Conservation (phyloP, 2,329 filamentous ascomycete genomes). For the Mycosphaerella sp. region DNA sequence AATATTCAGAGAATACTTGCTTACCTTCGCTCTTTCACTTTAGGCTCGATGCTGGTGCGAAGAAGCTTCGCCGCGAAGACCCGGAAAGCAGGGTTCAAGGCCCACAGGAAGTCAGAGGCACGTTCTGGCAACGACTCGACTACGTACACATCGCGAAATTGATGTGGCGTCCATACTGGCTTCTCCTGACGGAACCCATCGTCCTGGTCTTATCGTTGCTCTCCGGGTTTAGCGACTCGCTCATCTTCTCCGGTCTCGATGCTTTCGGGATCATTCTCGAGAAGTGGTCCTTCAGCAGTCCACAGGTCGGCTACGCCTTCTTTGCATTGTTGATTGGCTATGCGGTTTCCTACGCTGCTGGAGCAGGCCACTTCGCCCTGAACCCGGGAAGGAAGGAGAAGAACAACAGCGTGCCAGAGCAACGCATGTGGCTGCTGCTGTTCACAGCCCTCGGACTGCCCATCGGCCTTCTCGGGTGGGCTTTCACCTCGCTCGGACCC, state of each 20-base stretch:
- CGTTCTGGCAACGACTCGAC: slow-evolving; percentile 29
- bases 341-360: slow-evolving; percentile 55
- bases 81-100: slow-evolving; percentile 58
- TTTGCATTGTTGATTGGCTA: slow-evolving; percentile 58
- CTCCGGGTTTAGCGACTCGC: slow-evolving; percentile 65
- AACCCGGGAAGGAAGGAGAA: slow-evolving; percentile 44
- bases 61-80: slow-evolving; percentile 53
- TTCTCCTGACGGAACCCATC: slow-evolving; percentile 70
- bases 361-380: slow-evolving; percentile 41
- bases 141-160: slow-evolving; percentile 43
- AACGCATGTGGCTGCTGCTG: slow-evolving; percentile 59
- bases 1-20: no score
- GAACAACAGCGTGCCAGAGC: slow-evolving; percentile 54
- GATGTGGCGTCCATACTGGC: slow-evolving; percentile 61
- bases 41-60: slow-evolving; percentile 64
- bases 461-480: slow-evolving; percentile 64
- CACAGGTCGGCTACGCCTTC: slow-evolving; percentile 56
- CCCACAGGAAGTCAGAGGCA: slow-evolving; percentile 58
- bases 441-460: slow-evolving; percentile 56
- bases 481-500: slow-evolving; percentile 60
- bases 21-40: no score
- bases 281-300: slow-evolving; percentile 54
- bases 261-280: slow-evolving; percentile 61
- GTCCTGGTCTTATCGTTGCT: slow-evolving; percentile 64
- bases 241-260: slow-evolving; percentile 74